Percentiles rank a stretch among this genome's conserved stretches.
These are phyloP conservation scores for Saraca asoca DNA, from an alignment of 331 rosid genomes.

Conservation along the genomic window DNA sequence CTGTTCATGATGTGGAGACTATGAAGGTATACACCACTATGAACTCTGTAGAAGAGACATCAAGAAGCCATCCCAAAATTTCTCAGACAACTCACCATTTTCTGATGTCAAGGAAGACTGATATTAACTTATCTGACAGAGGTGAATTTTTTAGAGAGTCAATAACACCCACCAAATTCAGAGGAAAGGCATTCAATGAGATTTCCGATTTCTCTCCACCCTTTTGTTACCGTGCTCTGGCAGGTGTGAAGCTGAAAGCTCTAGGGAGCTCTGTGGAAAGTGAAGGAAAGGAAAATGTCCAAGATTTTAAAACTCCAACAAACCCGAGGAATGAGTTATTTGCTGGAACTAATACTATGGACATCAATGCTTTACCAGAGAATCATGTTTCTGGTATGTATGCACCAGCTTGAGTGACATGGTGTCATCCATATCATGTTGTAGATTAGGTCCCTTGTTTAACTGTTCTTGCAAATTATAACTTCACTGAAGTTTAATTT, in stretches of 20 bases:
- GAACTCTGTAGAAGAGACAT: constrained; percentile 52
- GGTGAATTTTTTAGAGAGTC: constrained; percentile 44
- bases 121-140: constrained; percentile 36
- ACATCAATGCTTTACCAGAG: constrained; percentile 51
- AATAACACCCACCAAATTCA: constrained; percentile 40
- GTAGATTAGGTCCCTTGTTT: no score
- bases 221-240: constrained; percentile 34
- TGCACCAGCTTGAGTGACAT: constrained; percentile 20
- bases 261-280: constrained; percentile 40
- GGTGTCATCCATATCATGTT: constrained; percentile 5
- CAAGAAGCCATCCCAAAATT: constrained; percentile 51
- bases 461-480: no score
- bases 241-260: constrained; percentile 51
- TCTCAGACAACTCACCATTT: constrained; percentile 59
- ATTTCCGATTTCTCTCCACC: constrained; percentile 45
- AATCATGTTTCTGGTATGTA: constrained; percentile 56
- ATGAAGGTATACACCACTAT: constrained; percentile 51
- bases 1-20: constrained; percentile 51
- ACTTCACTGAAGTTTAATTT: constrained; percentile 10
- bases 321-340: constrained; percentile 63
- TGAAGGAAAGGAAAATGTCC: constrained; percentile 45
- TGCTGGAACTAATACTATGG: constrained; percentile 74
- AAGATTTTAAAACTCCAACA: constrained; percentile 39
- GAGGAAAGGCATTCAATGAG: constrained; percentile 43
- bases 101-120: constrained; percentile 48